These are phyloP conservation scores for Funneliformis mosseae DNA, from an alignment of 192 early-diverging fungal species.

Conservation along the genomic window DNA sequence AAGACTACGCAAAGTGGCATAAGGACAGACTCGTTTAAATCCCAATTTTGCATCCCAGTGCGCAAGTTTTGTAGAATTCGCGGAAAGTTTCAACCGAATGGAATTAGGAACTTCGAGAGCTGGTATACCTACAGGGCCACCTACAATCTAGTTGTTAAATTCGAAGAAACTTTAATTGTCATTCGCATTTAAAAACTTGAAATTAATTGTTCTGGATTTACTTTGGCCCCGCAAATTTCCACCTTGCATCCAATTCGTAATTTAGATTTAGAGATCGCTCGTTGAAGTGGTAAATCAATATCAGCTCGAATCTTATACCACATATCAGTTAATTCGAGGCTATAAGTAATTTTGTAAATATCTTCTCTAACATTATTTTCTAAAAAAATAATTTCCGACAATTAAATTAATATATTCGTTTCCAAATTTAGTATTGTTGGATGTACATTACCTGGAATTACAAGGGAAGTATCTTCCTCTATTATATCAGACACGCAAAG, in stretches of 20 bases:
- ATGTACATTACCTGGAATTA: not conserved
- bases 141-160: conserved; percentile 36
- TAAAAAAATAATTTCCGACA: not conserved
- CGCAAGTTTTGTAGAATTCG: conserved; percentile 57
- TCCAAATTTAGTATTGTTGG: not conserved
- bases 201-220: conserved; percentile 6
- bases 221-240: conserved; percentile 61
- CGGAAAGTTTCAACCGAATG: conserved; percentile 42
- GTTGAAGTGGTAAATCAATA: conserved; percentile 51
- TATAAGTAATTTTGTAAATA: not conserved
- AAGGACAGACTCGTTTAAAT: conserved; percentile 34
- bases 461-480: not conserved
- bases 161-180: not conserved
- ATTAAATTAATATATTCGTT: not conserved
- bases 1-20: conserved; percentile 38
- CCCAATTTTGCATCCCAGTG: conserved; percentile 65
- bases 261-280: conserved; percentile 39
- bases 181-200: not conserved
- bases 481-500: conserved; percentile 59
- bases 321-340: conserved; percentile 63
- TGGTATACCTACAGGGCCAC: conserved; percentile 29
- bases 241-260: conserved; percentile 63
- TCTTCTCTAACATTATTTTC: not conserved
- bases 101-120: conserved; percentile 48
- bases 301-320: conserved; percentile 63